These are phyloP conservation scores for Epicoccum nigrum DNA, from an alignment of 2,329 filamentous ascomycete genomes.

Conservation along the genomic window DNA sequence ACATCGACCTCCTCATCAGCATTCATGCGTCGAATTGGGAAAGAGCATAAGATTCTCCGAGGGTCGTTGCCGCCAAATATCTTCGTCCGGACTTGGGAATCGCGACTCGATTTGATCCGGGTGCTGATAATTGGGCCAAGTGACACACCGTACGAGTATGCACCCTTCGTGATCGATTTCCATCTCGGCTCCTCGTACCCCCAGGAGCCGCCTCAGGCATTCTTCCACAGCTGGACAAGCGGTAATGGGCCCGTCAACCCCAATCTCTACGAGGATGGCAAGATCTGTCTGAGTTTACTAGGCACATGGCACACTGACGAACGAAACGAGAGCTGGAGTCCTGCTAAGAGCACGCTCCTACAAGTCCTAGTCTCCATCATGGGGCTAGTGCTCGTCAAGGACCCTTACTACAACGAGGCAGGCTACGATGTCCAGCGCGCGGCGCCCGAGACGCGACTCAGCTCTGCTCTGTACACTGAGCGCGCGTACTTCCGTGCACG, in stretches of 20 bases:
- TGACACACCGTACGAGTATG: constrained; percentile 66
- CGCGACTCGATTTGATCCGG: constrained; percentile 63
- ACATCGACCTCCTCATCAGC: constrained; percentile 49
- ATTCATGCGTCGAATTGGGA: constrained; percentile 58
- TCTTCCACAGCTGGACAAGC: constrained; percentile 65
- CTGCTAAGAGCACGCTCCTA: constrained; percentile 60
- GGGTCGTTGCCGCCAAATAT: constrained; percentile 61
- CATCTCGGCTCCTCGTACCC: constrained; percentile 59
- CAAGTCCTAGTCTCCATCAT: constrained; percentile 64
- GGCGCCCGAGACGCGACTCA: constrained; percentile 53
- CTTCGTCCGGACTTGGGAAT: constrained; percentile 65
- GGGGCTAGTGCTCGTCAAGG: constrained; percentile 63
- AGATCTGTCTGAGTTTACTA: constrained; percentile 64
- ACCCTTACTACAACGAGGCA: constrained; percentile 69
- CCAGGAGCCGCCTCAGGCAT: constrained; percentile 58
- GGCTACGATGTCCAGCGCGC: constrained; percentile 62
- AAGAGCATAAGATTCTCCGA: constrained; percentile 65
- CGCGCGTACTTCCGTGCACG: constrained; percentile 60
- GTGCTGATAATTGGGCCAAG: constrained; percentile 64
- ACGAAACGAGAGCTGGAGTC: constrained; percentile 60
- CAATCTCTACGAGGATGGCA: constrained; percentile 68
- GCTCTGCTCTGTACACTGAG: constrained; percentile 59
- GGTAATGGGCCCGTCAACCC: constrained; percentile 63
- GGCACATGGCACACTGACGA: constrained; percentile 65
- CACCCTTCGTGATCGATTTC: constrained; percentile 67